Base-by-base conservation (phyloP, 352 stramenopile genomes). In the Phytophthora citrophthora region DNA sequence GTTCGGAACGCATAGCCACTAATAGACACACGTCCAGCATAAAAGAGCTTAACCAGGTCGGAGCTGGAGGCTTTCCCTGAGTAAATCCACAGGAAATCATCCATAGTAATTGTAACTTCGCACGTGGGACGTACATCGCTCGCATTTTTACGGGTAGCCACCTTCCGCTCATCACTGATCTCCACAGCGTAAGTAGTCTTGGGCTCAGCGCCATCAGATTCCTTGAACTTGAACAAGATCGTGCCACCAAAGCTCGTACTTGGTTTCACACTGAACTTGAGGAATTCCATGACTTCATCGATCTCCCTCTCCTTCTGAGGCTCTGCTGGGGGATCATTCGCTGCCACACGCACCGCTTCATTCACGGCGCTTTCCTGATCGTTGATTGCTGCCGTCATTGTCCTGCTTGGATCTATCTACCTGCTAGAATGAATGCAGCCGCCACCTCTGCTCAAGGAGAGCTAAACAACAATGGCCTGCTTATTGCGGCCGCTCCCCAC, bases 21-120 rank as follows among this genome's bases (percentile, higher is more conserved):
- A 55, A 96, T 91, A 18, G 77, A 64, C 4, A 96, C 70, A 13
- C 82, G 83, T 1, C 88, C 88, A 11, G 82, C 74, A 66, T 96
- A 96, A 44, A 93, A 94, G 24, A 94, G 77, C 68, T 90, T 90
- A 8, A 84, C 44, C 32, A 96, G 60, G 63, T 94, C 86, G 9
- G 82, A 79, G 54, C 75, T 86, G 16, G 83, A 90, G 8, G 88
- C 88, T 34, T 94, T 94, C 52, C 88, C 88, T 36, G 88, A 96
- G 70, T 96, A 96, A 20, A 96, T 79, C 64, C 80, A 91, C 18
- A 96, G 58, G 44, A 96, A 96, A 34, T 96, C 88, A 54, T 94
- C 88, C 69, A 94, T 88, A 5, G 86, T 92, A 46, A 94, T 92
- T 12, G 73, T 86, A 44, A 96, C 86, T 48, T 96, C 85, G 69